Evolutionary conservation across 2,329 filamentous ascomycete species (phyloP).

Genomic region (Colletotrichum liaoningense): DNA sequence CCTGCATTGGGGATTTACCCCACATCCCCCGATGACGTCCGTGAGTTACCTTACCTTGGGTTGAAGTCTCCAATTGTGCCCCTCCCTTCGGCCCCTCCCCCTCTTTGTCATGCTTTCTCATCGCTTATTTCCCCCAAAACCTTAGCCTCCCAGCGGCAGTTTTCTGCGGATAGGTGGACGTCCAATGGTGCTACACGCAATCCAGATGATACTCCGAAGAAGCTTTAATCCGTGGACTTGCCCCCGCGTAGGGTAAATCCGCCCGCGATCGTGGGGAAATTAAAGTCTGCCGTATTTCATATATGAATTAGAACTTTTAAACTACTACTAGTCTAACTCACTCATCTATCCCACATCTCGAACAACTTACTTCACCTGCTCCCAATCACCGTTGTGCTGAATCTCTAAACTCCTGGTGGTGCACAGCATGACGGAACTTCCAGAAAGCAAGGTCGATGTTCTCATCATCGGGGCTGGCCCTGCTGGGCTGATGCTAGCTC

Average conservation of each 20-base stretch:
- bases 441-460: conserved; percentile 28
- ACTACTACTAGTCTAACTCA: background rate
- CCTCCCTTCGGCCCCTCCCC: conserved; percentile 12
- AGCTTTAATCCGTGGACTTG: background rate
- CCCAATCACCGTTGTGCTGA: background rate
- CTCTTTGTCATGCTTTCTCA: conserved; percentile 36
- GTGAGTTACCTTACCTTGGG: background rate
- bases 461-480: conserved; percentile 40
- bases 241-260: background rate
- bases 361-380: background rate
- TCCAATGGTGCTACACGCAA: background rate
- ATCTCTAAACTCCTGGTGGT: background rate
- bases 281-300: background rate
- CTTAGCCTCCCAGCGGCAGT: conserved; percentile 17
- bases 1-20: background rate
- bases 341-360: background rate
- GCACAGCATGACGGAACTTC: conserved; percentile 15
- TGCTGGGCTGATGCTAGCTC: conserved; percentile 55
- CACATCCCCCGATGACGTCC: conserved; percentile 22
- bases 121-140: conserved; percentile 30
- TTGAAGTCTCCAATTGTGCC: conserved; percentile 3
- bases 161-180: background rate
- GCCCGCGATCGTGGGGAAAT: background rate
- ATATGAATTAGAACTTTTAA: background rate
- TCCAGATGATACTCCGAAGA: background rate